phyloP scores from a whole-genome alignment of 106 monocot genomes.

The Iris macrosiphon region DNA sequence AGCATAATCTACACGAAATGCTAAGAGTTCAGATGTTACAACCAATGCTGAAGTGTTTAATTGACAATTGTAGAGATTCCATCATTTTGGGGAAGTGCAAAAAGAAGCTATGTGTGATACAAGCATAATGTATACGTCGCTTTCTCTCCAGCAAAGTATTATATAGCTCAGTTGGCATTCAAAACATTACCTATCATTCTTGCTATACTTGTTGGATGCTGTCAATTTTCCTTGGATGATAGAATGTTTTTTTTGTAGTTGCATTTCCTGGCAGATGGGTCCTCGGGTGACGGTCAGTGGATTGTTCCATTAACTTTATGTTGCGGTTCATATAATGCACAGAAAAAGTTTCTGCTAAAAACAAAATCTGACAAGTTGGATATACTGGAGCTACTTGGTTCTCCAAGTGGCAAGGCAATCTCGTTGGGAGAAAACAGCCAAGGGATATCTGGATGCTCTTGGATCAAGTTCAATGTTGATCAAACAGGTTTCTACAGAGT shows the following conservation, averaged over 20 bases:
- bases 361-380: conserved; percentile 55
- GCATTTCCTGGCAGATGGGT: conserved; percentile 81
- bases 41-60: no score
- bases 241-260: conserved; percentile 45
- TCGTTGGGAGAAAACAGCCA: conserved; percentile 4
- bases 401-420: conserved; percentile 7
- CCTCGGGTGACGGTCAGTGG: conserved; percentile 70
- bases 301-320: conserved; percentile 82
- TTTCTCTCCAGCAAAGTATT: no score
- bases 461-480: conserved; percentile 90
- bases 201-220: no score
- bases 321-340: conserved; percentile 50
- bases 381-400: conserved; percentile 23
- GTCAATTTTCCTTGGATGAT: no score
- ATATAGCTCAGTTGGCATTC: no score
- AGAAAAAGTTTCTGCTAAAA: conserved; percentile 57
- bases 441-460: conserved; percentile 8
- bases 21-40: no score
- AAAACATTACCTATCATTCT: no score
- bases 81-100: no score
- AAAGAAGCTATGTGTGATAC: no score
- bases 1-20: no score
- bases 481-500: conserved; percentile 96
- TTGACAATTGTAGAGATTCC: no score
- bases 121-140: no score